Base-by-base conservation (phyloP, 1,284 basidiomycete species). In the Cutaneotrichosporon mucoides region DNA sequence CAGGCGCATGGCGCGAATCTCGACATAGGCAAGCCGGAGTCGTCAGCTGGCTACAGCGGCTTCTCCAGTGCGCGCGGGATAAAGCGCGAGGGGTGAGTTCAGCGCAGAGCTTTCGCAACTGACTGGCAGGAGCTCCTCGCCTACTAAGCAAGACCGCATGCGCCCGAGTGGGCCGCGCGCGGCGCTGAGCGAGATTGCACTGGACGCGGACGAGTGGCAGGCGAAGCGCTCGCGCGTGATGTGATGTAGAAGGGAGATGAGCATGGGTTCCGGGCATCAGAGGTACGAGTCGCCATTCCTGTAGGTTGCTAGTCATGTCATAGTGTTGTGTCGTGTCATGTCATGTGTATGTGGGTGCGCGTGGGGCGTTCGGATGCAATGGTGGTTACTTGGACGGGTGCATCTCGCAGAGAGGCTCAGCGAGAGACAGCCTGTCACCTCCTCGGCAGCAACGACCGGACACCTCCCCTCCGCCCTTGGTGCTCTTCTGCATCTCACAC, bases 1-100 rank as follows among this genome's bases (percentile, higher is more conserved):
- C 52, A 45, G 5, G 10, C 15, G 0, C 62, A 59, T 6, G 46
- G 51, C 7, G 24, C 24, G 24, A 24, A 24, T 24, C 24, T 24
- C 24, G 24, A 24, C 24, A 24, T 24, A 24, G 24, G 24, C 24
- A 24, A 24, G 24, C 24, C 24, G 24, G 24, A 24, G 24, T 24
- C 24, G 24, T 24, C 24, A 24, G 24, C 24, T 24, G 24, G 24
- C 24, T 24, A 38, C 44, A 52, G 48, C 47, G 59, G 60, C 8
- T 73, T 75, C 36, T 42, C 63, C 7, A 76, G 73, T 59, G 72
- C 74, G 10, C 66, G 71, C 44, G 72, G 73, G 1, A 55, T 75
- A 34, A 75, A 76, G 53, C 54, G 62, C 35, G 60, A 64, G n/a
- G 62, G 65, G 71, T 68, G 53, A 59, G 67, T 24, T 63, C 10